Base-by-base conservation (phyloP, 805 yeast species). In the Zygotorulaspora florentina region DNA sequence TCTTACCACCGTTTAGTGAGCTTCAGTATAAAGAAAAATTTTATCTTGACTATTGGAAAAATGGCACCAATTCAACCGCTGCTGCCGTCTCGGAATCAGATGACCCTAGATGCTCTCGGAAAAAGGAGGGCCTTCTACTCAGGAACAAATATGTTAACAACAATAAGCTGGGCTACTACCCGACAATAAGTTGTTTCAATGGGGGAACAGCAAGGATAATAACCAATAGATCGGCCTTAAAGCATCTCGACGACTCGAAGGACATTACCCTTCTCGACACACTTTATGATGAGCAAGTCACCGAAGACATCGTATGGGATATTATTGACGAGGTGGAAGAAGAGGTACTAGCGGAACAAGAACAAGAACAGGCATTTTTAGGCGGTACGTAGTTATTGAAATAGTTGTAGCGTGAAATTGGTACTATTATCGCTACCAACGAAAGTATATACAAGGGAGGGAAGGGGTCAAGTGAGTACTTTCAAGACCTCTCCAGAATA, bases 161-260 rank as follows among this genome's bases (percentile, higher is more conserved):
- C 61, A 96, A 96, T 0, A 70, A 79, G 35, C 67, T 88, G 44
- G 99, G 98, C 0, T 93, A 93, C 62, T 93, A 82, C 66, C 98
- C 99, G 1, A 87, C 89, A 70, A 73, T 87, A 28, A 85, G 96
- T 44, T 85, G 85, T 20, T 93, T 79, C 61, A 80, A 79, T 53
- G 84, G 84, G 2, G 98, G 98, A 0, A 69, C 76, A 8, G 95
- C 87, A 4, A 70, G 76, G 48, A 63, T 91, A 46, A 81, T 85
- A 51, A 73, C 87, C 2, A 85, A 89, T 0, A 84, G 36, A 13
- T 30, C 87, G 0, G 71, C 80, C 10, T 76, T 89, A 54, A 70
- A 72, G 49, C 71, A 56, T 37, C 50, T 49, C 37, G 56, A 54
- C 26, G 31, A 40, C 9, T 77, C 83, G 0, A 59, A 56, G 0